A percentile compares a stretch with the other conserved stretches of the same genome.
These are phyloP conservation scores for Globisporangium solare DNA, from an alignment of 352 stramenopile species.

Conservation along the genomic window DNA sequence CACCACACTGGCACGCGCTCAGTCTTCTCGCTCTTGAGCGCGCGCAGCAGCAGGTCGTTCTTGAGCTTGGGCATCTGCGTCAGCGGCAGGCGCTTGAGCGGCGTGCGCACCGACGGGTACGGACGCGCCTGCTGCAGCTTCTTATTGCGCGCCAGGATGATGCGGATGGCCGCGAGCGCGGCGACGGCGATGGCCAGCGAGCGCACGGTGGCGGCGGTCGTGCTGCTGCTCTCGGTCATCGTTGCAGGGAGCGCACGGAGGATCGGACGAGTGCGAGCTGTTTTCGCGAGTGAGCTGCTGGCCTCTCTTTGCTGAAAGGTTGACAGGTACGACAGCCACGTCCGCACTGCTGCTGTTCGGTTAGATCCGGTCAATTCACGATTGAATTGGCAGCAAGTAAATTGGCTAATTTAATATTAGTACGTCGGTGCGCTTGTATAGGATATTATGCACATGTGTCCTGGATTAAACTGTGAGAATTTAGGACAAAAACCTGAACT, in stretches of 20 bases:
- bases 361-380: conserved; percentile 1
- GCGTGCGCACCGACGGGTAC: conserved; percentile 65
- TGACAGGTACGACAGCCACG: not conserved
- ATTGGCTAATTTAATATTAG: too few species aligned
- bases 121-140: conserved; percentile 36
- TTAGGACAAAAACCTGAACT: too few species aligned
- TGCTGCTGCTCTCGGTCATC: conserved; percentile 13
- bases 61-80: conserved; percentile 79
- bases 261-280: too few species aligned
- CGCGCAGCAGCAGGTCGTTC: conserved; percentile 88
- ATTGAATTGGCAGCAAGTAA: not conserved
- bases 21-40: conserved; percentile 80
- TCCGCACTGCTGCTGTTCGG: not conserved
- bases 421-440: not conserved
- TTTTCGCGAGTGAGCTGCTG: not conserved
- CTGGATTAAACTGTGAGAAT: too few species aligned
- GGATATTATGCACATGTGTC: not conserved
- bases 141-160: conserved; percentile 54
- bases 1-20: conserved; percentile 95
- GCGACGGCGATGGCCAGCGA: conserved; percentile 27
- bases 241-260: not conserved
- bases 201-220: conserved; percentile 10
- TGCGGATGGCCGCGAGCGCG: conserved; percentile 55
- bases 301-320: not conserved
- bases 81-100: conserved; percentile 62